phyloP scores from a whole-genome alignment of 129 eudicot species.

The Ambrosia trifida region DNA sequence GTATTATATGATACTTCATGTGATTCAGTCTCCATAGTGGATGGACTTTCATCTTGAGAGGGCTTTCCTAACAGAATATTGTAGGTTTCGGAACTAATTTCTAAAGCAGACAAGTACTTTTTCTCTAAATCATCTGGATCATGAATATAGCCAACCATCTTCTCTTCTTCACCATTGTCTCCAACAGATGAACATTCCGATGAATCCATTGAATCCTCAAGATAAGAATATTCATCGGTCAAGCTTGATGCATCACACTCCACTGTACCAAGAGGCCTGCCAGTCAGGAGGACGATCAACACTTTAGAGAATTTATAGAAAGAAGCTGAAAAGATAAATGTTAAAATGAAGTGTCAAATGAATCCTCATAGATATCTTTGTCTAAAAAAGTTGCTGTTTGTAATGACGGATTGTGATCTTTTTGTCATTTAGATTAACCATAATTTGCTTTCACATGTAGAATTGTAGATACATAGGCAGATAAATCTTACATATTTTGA shows the following conservation, averaged over 20 bases:
- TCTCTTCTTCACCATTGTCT: slow-evolving; percentile 55
- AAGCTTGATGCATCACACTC: slow-evolving; percentile 60
- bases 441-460: slow-evolving; percentile 1
- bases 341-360: no score
- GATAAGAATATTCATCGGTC: slow-evolving; percentile 51
- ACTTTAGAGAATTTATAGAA: no score
- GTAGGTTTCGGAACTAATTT: slow-evolving; percentile 39
- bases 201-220: slow-evolving; percentile 52
- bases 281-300: no score
- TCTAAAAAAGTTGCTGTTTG: no score
- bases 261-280: slow-evolving; percentile 42
- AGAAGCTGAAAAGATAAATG: no score
- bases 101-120: slow-evolving; percentile 67
- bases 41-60: slow-evolving; percentile 33
- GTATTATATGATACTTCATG: slow-evolving; percentile 10
- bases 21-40: slow-evolving; percentile 26
- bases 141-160: slow-evolving; percentile 28
- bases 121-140: slow-evolving; percentile 33
- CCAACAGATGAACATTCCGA: slow-evolving; percentile 68
- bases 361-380: no score
- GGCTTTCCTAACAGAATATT: slow-evolving; percentile 30
- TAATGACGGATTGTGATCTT: slow-evolving; percentile 5
- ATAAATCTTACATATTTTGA: slow-evolving; percentile 50
- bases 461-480: slow-evolving; percentile 8
- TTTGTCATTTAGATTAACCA: background rate